These are phyloP conservation scores for Beauveria sp. DNA, from an alignment of 2,329 filamentous ascomycete genomes.

Conservation along the genomic window DNA sequence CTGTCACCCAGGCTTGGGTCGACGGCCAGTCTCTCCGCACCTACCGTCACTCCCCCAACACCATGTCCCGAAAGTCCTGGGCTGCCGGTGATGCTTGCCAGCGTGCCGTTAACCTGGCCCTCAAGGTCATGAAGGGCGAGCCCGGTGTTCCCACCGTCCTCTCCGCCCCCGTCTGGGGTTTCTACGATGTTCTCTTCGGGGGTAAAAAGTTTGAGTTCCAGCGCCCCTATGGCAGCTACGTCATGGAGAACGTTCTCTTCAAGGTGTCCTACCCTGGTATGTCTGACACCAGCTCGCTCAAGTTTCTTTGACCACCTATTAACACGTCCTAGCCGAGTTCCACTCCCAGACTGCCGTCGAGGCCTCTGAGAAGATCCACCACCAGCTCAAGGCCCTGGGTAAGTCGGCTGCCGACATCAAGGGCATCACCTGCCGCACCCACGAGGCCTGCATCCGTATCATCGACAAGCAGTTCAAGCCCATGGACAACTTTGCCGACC, in stretches of 20 bases:
- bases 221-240: constrained; percentile 92
- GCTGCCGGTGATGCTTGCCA: constrained; percentile 97
- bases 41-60: constrained; percentile 96
- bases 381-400: constrained; percentile 72
- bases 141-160: constrained; percentile 86
- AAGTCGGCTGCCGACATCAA: constrained; percentile 94
- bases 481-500: constrained; percentile 99
- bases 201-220: constrained; percentile 95
- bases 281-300: constrained; percentile 18
- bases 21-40: constrained; percentile 94
- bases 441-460: constrained; percentile 97
- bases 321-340: constrained; percentile 62
- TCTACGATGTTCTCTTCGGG: constrained; percentile 97
- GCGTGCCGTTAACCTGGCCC: constrained; percentile 80
- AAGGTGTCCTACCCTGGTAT: constrained; percentile 96
- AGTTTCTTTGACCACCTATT: neutral
- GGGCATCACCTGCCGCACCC: constrained; percentile 85
- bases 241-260: constrained; percentile 99
- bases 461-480: constrained; percentile 99
- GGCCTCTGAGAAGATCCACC: constrained; percentile 80
- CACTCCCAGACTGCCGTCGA: constrained; percentile 98
- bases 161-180: constrained; percentile 89
- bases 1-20: constrained; percentile 94
- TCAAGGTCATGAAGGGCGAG: constrained; percentile 90
- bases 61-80: constrained; percentile 99